Conservation (phyloP, 345 rosid species). For the Cardamine chenopodiifolia region DNA sequence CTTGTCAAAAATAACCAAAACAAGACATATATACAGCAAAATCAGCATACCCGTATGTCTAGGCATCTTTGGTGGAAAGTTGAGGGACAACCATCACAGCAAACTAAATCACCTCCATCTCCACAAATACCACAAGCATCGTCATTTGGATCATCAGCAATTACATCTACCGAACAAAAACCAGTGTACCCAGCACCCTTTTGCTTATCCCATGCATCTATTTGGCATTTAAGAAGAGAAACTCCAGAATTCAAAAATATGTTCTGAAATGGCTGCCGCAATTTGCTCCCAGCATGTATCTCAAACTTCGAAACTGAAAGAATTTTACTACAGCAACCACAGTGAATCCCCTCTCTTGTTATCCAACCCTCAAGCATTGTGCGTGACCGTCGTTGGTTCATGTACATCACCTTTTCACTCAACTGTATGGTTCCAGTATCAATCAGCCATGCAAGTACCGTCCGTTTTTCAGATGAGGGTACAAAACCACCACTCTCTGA, state of each 20-base stretch:
- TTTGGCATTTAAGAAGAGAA: constrained; percentile 81
- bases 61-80: constrained; percentile 86
- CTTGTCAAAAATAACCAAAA: background rate
- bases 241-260: constrained; percentile 67
- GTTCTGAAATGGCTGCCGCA: constrained; percentile 69
- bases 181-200: constrained; percentile 52
- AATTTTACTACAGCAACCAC: constrained; percentile 84
- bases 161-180: constrained; percentile 56
- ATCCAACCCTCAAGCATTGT: constrained; percentile 71
- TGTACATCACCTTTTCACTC: constrained; percentile 71
- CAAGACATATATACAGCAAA: background rate
- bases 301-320: constrained; percentile 69
- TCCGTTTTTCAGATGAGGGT: constrained; percentile 64
- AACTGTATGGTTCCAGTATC: constrained; percentile 61
- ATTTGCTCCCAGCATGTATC: constrained; percentile 85
- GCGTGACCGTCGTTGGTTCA: constrained; percentile 53
- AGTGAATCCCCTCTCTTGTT: constrained; percentile 74
- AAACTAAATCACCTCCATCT: constrained; percentile 89
- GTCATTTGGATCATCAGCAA: constrained; percentile 84
- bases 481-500: constrained; percentile 61
- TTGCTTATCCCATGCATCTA: constrained; percentile 73
- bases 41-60: constrained; percentile 56
- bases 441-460: constrained; percentile 79
- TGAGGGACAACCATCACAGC: constrained; percentile 92
- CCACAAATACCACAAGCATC: constrained; percentile 94